A percentile compares a stretch with the other conserved stretches of the same genome.
These are phyloP conservation scores for Neopestalotiopsis clavispora DNA, from an alignment of 2,329 filamentous ascomycete species.

Conservation along the genomic window DNA sequence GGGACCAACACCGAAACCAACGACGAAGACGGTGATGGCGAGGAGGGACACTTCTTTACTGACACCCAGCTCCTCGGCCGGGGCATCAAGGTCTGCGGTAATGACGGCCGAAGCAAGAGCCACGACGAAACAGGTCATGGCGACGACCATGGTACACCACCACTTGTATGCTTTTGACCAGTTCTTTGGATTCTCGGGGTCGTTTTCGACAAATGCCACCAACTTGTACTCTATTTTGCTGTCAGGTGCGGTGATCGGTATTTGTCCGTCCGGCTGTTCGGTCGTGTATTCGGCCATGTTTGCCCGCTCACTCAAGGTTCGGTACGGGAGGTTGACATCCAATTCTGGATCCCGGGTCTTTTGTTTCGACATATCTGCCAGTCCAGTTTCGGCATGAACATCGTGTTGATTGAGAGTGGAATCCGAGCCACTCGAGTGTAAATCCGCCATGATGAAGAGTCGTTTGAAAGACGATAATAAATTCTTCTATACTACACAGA, in stretches of 20 bases:
- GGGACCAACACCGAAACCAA: constrained; percentile 82
- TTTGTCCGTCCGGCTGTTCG: constrained; percentile 66
- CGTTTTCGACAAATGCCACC: constrained; percentile 69
- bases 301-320: constrained; percentile 63
- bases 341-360: constrained; percentile 40
- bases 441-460: constrained; percentile 5
- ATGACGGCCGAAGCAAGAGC: constrained; percentile 76
- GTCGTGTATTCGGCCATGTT: constrained; percentile 71
- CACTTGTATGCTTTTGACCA: constrained; percentile 81
- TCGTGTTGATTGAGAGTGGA: background rate
- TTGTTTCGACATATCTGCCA: constrained; percentile 3
- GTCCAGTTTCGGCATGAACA: background rate
- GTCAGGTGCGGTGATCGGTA: constrained; percentile 46
- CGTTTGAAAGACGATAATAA: background rate
- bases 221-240: constrained; percentile 48
- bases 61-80: constrained; percentile 67
- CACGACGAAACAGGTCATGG: constrained; percentile 75
- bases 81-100: constrained; percentile 74
- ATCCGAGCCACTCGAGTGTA: constrained; percentile 10
- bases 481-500: background rate
- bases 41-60: constrained; percentile 75
- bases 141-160: constrained; percentile 86
- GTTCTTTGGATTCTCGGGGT: constrained; percentile 84
- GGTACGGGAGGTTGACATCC: constrained; percentile 66
- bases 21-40: constrained; percentile 76